A percentile compares a stretch with the other conserved stretches of the same genome.
phyloP scores from a whole-genome alignment of 2,329 filamentous ascomycete species.

The Microsporum canis region DNA sequence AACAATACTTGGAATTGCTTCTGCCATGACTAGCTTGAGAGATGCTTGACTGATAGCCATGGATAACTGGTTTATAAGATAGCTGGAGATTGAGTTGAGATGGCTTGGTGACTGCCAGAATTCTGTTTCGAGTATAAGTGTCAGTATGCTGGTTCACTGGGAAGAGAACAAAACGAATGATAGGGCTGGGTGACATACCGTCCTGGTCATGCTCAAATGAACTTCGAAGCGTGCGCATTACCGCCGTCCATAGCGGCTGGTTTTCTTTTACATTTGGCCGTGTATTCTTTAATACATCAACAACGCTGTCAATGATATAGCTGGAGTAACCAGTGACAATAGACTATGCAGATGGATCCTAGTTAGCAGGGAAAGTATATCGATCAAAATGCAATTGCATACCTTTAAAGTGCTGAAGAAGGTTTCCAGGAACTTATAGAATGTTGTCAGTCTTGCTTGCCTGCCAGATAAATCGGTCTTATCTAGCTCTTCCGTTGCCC shows the following conservation, averaged over 20 bases:
- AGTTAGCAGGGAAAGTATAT: neutral
- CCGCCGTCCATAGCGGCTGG: conserved; percentile 54
- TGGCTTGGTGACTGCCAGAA: conserved; percentile 93
- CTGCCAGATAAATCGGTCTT: conserved; percentile 51
- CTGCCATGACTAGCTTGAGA: conserved; percentile 38
- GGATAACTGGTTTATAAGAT: conserved; percentile 58
- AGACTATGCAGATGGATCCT: conserved; percentile 39
- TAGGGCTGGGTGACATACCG: conserved; percentile 31
- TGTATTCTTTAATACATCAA: conserved; percentile 45
- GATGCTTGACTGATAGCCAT: conserved; percentile 30
- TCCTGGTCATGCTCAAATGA: conserved; percentile 85
- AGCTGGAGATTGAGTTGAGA: conserved; percentile 59
- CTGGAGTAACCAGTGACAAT: conserved; percentile 88
- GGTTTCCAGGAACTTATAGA: conserved; percentile 66
- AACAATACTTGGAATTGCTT: conserved; percentile 63
- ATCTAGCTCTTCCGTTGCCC: conserved; percentile 52
- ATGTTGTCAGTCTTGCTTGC: conserved; percentile 55
- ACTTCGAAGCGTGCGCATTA: conserved; percentile 59
- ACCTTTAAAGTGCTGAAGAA: conserved; percentile 77
- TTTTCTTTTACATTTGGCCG: conserved; percentile 37
- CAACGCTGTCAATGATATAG: conserved; percentile 67
- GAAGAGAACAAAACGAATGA: neutral
- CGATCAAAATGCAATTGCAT: conserved; percentile 12
- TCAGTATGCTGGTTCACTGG: conserved; percentile 7
- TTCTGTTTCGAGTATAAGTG: conserved; percentile 30